Conservation (phyloP, 2,329 filamentous ascomycete species). For the Alternaria novae-zelandiae region DNA sequence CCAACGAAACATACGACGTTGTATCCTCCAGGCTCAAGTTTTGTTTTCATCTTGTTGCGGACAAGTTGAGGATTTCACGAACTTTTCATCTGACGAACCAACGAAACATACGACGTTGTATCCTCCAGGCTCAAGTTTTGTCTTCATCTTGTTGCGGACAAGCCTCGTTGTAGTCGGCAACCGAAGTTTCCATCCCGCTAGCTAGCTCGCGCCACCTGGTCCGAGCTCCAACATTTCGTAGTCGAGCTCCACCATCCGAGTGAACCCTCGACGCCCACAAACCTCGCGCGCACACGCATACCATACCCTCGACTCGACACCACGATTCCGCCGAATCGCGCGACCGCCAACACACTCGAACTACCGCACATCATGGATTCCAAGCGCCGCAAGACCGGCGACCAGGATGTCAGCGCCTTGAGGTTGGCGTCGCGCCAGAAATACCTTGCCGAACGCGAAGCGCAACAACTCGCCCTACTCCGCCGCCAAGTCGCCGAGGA, state of each 20-base stretch:
- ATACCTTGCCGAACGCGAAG: slow-evolving; percentile 91
- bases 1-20: not conserved
- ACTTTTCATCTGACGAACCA: not conserved
- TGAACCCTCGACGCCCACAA: not conserved
- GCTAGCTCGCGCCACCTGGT: slow-evolving; percentile 7
- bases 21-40: not conserved
- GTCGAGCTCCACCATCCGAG: not conserved
- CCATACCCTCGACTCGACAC: not conserved
- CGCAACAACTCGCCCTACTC: slow-evolving; percentile 83
- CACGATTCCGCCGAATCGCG: not conserved
- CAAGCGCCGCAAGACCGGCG: slow-evolving; percentile 36
- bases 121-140: not conserved
- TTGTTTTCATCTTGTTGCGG: not conserved
- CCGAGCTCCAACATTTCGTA: slow-evolving; percentile 16
- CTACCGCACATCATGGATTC: slow-evolving; percentile 27
- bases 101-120: not conserved
- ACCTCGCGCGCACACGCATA: not conserved
- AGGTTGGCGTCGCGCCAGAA: slow-evolving; percentile 86
- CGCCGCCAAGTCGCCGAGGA: slow-evolving; percentile 91
- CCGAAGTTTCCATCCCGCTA: not conserved
- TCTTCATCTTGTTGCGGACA: not conserved
- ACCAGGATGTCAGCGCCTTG: slow-evolving; percentile 68
- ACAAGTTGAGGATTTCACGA: not conserved
- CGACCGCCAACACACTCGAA: not conserved
- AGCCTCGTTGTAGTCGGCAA: not conserved